A percentile compares a stretch with the other conserved stretches of the same genome.
Conservation (phyloP, 1,139 yeast species). For the Dujonia santamariae region DNA sequence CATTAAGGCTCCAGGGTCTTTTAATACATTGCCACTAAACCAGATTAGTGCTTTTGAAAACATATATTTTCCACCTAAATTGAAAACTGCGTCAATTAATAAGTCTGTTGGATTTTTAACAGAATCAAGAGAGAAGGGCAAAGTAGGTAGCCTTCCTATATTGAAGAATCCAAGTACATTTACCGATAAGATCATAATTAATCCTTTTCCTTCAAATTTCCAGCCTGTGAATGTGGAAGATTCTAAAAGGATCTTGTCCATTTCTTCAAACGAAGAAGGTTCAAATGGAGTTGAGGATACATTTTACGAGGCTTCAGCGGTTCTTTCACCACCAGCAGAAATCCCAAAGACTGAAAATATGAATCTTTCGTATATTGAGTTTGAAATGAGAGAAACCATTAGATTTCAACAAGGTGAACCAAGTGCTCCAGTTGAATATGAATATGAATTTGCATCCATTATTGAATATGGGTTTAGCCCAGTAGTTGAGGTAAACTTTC, state of each 20-base stretch:
- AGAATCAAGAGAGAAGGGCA: background rate
- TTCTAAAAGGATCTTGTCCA: too few species aligned
- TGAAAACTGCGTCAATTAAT: conserved; percentile 2
- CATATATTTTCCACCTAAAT: background rate
- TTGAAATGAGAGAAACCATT: conserved; percentile 3
- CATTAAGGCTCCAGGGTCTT: background rate
- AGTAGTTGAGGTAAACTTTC: conserved; percentile 3
- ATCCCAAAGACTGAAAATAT: background rate
- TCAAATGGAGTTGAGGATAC: too few species aligned
- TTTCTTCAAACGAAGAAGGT: conserved; percentile 2
- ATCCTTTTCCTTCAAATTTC: too few species aligned
- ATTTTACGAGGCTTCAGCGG: conserved; percentile 8
- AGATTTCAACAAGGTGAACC: too few species aligned
- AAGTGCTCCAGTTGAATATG: too few species aligned
- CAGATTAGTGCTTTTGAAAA: conserved; percentile 4
- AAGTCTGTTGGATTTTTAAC: conserved; percentile 1
- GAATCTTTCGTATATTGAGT: conserved; percentile 1
- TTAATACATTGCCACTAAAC: conserved; percentile 3
- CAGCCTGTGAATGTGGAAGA: too few species aligned
- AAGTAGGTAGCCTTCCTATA: background rate
- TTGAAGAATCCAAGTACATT: background rate
- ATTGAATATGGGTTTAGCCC: too few species aligned
- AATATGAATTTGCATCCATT: too few species aligned
- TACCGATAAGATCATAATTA: background rate
- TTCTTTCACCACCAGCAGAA: background rate